Percentiles rank a stretch among this genome's conserved stretches.
Conservation (phyloP, 2,329 filamentous ascomycete species). For the Trichoderma lentiforme region DNA sequence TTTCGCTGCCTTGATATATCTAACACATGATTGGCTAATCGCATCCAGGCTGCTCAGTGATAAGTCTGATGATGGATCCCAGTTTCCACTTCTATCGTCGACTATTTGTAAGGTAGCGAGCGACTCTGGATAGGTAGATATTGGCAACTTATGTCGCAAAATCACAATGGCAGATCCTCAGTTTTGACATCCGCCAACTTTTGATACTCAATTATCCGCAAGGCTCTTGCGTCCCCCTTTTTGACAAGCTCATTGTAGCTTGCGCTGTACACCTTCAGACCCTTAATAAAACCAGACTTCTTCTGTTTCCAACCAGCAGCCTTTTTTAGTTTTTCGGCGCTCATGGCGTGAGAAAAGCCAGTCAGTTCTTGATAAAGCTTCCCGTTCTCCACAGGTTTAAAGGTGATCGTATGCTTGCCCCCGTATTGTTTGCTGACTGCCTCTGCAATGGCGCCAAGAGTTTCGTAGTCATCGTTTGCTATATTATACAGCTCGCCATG, state of each 20-base stretch:
- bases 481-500: neutral
- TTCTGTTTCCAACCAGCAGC: neutral
- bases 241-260: neutral
- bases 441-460: neutral
- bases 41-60: no score
- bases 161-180: neutral
- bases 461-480: neutral
- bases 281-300: neutral
- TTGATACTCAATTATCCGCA: neutral
- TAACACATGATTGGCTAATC: neutral
- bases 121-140: neutral
- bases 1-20: neutral
- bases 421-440: neutral
- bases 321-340: neutral
- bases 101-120: neutral
- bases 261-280: neutral
- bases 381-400: neutral
- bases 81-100: no score
- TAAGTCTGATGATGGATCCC: no score
- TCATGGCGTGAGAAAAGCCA: neutral
- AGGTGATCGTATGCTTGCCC: neutral
- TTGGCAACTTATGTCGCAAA: neutral
- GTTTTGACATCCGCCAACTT: neutral
- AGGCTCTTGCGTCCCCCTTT: neutral
- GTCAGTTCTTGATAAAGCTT: neutral